Evolutionary conservation across 2,329 filamentous ascomycete genomes (phyloP), one percentile per base, ranked within the genome.

Genomic region (Trichoderma afroharzianum): DNA sequence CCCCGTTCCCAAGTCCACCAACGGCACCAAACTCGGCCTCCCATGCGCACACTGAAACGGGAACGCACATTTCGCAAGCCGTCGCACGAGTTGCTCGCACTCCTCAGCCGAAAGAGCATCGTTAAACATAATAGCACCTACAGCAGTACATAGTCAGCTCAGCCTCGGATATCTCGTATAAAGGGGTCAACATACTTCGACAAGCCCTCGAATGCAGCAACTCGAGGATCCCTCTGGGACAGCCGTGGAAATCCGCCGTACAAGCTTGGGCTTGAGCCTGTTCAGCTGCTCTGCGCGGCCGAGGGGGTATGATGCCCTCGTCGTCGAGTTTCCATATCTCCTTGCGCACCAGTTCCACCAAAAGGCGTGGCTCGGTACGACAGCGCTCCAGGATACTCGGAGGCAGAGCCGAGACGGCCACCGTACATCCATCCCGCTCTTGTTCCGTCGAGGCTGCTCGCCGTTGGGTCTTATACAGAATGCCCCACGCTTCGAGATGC

Each of bases 31-130:
- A 39, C 88, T 90, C 1, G 90, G 90, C 68, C 90, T 84, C 0
- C 93, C 93, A 83, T 97, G 93, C 1, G 93, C 93, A 80, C 93
- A 97, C 78, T 93, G 91, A 74, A 96, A 96, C 0, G 93, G 93
- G 73, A 95, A 93, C 0, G 84, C 85, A 74, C 92, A 94, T 0
- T 76, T 77, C 0, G 87, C 85, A n/a, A 96, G 81, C 3, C 84
- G 84, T 2, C 69, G 72, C 0, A 95, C 79, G 39, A 96, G 79
- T 0, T 79, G 77, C 11, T 81, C 75, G 75, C 93, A 95, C 74
- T 93, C 85, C 0, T 84, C 80, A 0, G 78, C 73, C 0, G 84
- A 85, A 8, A 96, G 81, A 6, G 82, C 77, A 76, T 97, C 93
- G 75, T 95, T 95, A 81, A 97, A 97, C 92, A 95, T 95, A 78